Percentiles rank a stretch among this genome's conserved stretches.
Evolutionary conservation across 306 rosid genomes (phyloP).

Genomic region (Luffa acutangula): DNA sequence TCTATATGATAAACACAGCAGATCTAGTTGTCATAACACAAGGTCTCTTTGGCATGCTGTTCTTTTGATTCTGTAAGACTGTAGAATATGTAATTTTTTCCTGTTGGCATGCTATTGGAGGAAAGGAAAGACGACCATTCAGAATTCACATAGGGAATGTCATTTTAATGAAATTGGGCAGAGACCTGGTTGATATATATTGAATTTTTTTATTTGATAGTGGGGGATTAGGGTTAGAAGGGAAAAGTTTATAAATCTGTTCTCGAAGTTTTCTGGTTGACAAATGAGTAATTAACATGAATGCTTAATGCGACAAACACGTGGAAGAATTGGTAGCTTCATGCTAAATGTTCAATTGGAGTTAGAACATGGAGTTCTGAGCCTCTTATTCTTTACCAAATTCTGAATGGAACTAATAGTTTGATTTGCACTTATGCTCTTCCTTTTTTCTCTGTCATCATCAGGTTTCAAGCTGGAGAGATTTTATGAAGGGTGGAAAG

Average conservation of each 20-base stretch:
- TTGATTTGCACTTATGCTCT: background rate
- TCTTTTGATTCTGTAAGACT: background rate
- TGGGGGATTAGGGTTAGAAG: background rate
- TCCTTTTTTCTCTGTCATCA: slow-evolving; percentile 3
- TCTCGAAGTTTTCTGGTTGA: background rate
- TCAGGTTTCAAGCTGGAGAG: slow-evolving; percentile 99
- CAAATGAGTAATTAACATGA: background rate
- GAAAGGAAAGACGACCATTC: background rate
- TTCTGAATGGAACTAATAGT: background rate
- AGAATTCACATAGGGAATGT: background rate
- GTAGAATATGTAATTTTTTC: background rate
- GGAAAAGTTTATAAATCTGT: background rate
- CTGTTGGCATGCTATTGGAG: background rate
- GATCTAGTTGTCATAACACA: background rate
- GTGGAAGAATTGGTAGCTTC: background rate
- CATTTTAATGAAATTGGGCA: background rate
- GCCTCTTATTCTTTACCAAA: background rate
- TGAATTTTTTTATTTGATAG: background rate
- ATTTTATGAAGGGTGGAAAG: slow-evolving; percentile 96
- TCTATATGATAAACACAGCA: background rate
- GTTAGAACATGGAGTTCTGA: background rate
- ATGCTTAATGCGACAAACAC: background rate
- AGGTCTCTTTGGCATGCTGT: background rate
- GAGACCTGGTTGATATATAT: background rate
- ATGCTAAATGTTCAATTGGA: background rate